These are phyloP conservation scores for Thyridium curvatum DNA, from an alignment of 2,329 filamentous ascomycete genomes.

Conservation along the genomic window DNA sequence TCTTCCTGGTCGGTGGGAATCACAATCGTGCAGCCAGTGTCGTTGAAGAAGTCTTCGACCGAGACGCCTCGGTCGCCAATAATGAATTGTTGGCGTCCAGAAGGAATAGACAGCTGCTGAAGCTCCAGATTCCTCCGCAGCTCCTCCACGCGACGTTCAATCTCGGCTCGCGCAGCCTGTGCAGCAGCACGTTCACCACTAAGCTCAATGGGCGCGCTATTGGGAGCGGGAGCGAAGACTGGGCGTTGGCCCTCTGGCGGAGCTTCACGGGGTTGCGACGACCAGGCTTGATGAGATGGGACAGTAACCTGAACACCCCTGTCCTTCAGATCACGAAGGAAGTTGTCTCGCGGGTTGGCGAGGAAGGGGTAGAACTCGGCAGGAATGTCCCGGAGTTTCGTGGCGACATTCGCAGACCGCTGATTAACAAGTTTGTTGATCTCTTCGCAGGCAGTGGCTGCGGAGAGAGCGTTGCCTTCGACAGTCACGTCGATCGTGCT, in stretches of 20 bases:
- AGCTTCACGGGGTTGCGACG: constrained; percentile 58
- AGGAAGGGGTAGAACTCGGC: constrained; percentile 95
- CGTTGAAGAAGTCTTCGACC: constrained; percentile 77
- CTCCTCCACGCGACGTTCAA: constrained; percentile 72
- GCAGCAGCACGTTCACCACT: constrained; percentile 80
- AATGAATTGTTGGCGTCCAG: constrained; percentile 90
- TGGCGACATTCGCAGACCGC: constrained; percentile 72
- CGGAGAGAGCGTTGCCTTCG: constrained; percentile 86
- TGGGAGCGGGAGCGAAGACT: constrained; percentile 62
- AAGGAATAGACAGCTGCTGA: constrained; percentile 75
- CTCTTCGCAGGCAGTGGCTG: constrained; percentile 73
- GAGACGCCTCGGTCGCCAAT: constrained; percentile 77
- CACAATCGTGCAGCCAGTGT: constrained; percentile 87
- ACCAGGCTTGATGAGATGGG: constrained; percentile 74
- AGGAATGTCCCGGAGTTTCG: constrained; percentile 77
- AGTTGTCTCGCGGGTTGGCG: constrained; percentile 67
- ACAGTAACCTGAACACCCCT: constrained; percentile 77
- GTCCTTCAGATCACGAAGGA: constrained; percentile 62
- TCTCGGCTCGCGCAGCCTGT: constrained; percentile 69
- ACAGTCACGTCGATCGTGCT: constrained; percentile 78
- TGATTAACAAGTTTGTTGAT: constrained; percentile 86
- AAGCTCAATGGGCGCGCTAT: constrained; percentile 74
- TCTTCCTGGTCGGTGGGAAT: constrained; percentile 73
- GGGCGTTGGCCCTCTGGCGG: constrained; percentile 58
- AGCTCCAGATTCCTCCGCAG: constrained; percentile 70